Base-by-base conservation (phyloP, 306 rosid genomes). In the Calophaca sinica region DNA sequence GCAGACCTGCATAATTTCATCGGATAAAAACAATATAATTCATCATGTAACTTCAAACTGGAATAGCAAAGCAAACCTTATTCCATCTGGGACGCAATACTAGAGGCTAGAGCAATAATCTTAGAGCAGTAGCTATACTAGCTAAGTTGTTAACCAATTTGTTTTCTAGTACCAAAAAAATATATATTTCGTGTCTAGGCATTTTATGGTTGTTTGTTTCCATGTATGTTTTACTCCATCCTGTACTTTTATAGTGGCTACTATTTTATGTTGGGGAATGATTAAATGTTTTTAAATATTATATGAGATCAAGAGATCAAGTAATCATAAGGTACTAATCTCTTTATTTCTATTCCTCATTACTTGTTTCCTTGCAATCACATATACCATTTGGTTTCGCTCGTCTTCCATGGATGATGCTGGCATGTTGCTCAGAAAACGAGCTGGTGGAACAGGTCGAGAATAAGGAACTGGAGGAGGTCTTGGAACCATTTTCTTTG, bases 391-490 rank as follows among this genome's bases (percentile, higher is more conserved):
- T 75, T 84, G 86, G 45, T 72, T 82, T 62, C 68, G 84, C 10
- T 75, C 90, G 71, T 90, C 90, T 2, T 72, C 84, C 15, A 9
- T 36, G 6, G 74, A 58, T 68, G 93, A 12, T 46, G 13, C 9
- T 15, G 87, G 35, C 39, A 62, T 44, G 57, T 9, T 58, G 55
- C 83, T 84, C 38, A 84, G 85, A 78, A 59, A 50, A n/a, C 29
- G 85, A 68, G 69, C 53, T 0, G 83, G 87, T 12, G 55, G 85
- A 42, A 72, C 68, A 31, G 74, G 87, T 58, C 36, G 74, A 10
- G 84, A 62, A 55, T 87, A 84, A 29, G 87, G 89, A 61, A 52
- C 82, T 29, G 96, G 96, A 62, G 98, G 98, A 80, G 96, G 88
- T 66, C 90, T 86, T 54, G 96, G 86, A 74, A 74, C 74, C 7